Evolutionary conservation across 805 yeast genomes (phyloP).

Genomic region (Teunomyces lycoperdinae): DNA sequence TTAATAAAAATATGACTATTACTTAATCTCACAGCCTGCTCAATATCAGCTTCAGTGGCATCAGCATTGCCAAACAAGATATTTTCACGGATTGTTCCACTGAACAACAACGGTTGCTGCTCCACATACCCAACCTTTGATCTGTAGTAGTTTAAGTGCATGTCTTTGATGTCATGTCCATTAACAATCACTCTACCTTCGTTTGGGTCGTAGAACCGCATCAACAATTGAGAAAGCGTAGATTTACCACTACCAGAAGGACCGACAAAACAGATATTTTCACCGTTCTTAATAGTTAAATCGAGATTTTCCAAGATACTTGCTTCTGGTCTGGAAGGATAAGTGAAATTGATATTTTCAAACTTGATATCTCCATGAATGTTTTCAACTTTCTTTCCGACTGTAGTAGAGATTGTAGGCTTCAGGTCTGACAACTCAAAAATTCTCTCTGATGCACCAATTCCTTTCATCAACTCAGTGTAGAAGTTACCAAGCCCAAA

Average conservation of each 20-base stretch:
- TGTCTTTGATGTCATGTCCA: constrained; percentile 55
- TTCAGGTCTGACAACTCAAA: constrained; percentile 81
- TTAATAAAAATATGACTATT: constrained; percentile 68
- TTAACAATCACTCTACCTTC: constrained; percentile 65
- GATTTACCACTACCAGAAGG: constrained; percentile 98
- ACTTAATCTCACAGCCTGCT: constrained; percentile 62
- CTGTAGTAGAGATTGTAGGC: constrained; percentile 66
- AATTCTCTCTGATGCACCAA: constrained; percentile 90
- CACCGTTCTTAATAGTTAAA: constrained; percentile 69
- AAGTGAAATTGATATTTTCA: constrained; percentile 61
- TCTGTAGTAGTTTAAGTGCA: constrained; percentile 72
- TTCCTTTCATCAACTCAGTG: constrained; percentile 94
- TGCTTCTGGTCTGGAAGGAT: constrained; percentile 81
- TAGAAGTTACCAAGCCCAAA: constrained; percentile 89
- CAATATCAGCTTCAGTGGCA: constrained; percentile 57
- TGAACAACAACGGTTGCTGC: constrained; percentile 87
- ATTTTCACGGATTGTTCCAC: constrained; percentile 83
- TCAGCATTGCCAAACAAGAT: constrained; percentile 68
- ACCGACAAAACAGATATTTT: constrained; percentile 90
- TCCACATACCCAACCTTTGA: constrained; percentile 83
- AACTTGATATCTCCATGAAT: constrained; percentile 60
- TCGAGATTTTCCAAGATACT: constrained; percentile 60
- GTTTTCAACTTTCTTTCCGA: constrained; percentile 50
- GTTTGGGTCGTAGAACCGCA: constrained; percentile 80
- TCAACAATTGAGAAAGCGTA: constrained; percentile 73